Evolutionary conservation across 352 stramenopile species (phyloP).

Genomic region (Phytophthora citrophthora): DNA sequence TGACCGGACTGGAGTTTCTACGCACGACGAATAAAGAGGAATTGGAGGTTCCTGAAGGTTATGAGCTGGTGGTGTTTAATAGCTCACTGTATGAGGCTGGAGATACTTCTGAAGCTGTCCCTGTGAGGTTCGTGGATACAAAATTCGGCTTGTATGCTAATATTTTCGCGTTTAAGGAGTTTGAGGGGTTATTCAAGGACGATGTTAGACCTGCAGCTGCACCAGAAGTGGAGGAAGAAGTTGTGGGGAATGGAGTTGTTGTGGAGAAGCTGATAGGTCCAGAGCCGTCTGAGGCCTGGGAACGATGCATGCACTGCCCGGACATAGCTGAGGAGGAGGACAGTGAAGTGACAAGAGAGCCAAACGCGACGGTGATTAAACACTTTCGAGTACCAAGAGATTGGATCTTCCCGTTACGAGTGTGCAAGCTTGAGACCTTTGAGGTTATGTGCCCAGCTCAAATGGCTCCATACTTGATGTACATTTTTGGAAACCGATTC

Average conservation of each 20-base stretch:
- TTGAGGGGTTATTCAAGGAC: conserved; percentile 40
- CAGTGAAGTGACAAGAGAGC: not conserved
- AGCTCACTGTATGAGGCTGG: conserved; percentile 42
- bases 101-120: conserved; percentile 33
- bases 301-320: conserved; percentile 47
- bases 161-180: conserved; percentile 51
- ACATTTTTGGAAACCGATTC: conserved; percentile 62
- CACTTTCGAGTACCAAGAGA: conserved; percentile 51
- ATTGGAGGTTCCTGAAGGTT: conserved; percentile 40
- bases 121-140: conserved; percentile 53
- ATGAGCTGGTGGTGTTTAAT: conserved; percentile 52
- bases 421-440: conserved; percentile 48
- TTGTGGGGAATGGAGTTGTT: conserved; percentile 33
- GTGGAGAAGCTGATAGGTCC: conserved; percentile 43
- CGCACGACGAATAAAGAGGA: conserved; percentile 17
- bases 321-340: conserved; percentile 20
- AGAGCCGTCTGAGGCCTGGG: conserved; percentile 39
- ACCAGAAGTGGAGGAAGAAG: conserved; percentile 13
- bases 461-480: conserved; percentile 49
- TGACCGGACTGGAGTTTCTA: conserved; percentile 26
- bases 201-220: conserved; percentile 22
- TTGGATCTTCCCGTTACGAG: conserved; percentile 61
- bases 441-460: conserved; percentile 57
- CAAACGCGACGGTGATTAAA: conserved; percentile 21
- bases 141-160: conserved; percentile 61